phyloP scores from a whole-genome alignment of 2,329 filamentous ascomycete species.

The Pseudomassariella vexata region DNA sequence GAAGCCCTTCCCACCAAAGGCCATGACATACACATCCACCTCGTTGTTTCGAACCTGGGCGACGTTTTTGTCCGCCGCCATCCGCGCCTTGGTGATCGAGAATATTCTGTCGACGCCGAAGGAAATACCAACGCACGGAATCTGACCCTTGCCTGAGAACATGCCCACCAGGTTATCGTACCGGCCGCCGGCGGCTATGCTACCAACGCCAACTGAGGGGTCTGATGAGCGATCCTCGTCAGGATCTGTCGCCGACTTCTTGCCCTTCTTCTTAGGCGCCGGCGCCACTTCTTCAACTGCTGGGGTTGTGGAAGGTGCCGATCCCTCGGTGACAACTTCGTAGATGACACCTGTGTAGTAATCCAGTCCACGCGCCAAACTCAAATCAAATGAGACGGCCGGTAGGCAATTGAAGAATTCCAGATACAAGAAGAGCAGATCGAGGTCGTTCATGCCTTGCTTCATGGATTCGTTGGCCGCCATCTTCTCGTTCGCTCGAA shows the following conservation, averaged over 20 bases:
- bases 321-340: conserved; percentile 68
- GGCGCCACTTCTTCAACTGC: conserved; percentile 19
- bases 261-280: conserved; percentile 30
- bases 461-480: conserved; percentile 59
- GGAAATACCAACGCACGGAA: conserved; percentile 73
- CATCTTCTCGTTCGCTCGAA: conserved; percentile 55
- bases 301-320: conserved; percentile 37
- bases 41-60: conserved; percentile 60
- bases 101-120: conserved; percentile 78
- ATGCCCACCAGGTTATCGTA: conserved; percentile 75
- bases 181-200: conserved; percentile 68
- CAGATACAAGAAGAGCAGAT: conserved; percentile 62
- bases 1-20: conserved; percentile 82
- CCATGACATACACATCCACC: conserved; percentile 92
- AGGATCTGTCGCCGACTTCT: conserved; percentile 37
- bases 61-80: conserved; percentile 42
- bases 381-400: conserved; percentile 67
- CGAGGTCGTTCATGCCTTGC: conserved; percentile 64
- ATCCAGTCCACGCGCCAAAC: conserved; percentile 67
- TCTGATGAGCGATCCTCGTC: conserved; percentile 60
- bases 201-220: conserved; percentile 66
- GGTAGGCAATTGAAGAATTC: conserved; percentile 58
- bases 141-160: conserved; percentile 66
- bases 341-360: conserved; percentile 73
- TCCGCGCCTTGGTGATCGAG: conserved; percentile 64